phyloP scores from a whole-genome alignment of 192 early-diverging fungal genomes.

The Mortierella alpina region DNA sequence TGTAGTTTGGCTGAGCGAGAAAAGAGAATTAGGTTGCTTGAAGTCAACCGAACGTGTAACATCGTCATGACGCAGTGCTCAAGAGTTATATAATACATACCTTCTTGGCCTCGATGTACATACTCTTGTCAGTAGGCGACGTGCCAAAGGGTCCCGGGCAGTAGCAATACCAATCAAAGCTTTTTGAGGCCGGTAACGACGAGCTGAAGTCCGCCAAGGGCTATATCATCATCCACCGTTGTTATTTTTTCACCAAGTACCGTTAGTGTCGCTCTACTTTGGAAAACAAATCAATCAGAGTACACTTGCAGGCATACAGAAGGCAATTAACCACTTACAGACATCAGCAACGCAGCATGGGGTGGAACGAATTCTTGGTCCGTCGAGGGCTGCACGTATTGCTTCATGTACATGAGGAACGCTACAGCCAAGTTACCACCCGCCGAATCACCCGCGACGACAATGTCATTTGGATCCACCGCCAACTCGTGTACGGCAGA shows the following conservation, averaged over 20 bases:
- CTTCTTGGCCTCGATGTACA: not conserved
- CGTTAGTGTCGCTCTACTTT: too few relatives aligned
- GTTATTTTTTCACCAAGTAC: too few relatives aligned
- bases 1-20: not conserved
- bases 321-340: constrained; percentile 3
- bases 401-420: constrained; percentile 18
- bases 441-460: constrained; percentile 74
- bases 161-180: constrained; percentile 23
- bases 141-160: constrained; percentile 15
- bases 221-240: not conserved
- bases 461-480: constrained; percentile 62
- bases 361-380: constrained; percentile 12
- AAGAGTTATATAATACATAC: not conserved
- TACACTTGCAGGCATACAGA: too few relatives aligned
- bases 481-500: constrained; percentile 28
- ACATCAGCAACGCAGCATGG: constrained; percentile 12
- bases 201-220: constrained; percentile 15
- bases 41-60: not conserved
- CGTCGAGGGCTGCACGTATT: constrained; percentile 20
- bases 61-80: not conserved
- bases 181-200: constrained; percentile 12
- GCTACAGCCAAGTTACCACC: constrained; percentile 69
- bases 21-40: not conserved
- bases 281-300: too few relatives aligned
- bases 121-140: constrained; percentile 11